Base-by-base conservation (phyloP, 1,284 basidiomycete species). In the Leccinum glutinopallens region DNA sequence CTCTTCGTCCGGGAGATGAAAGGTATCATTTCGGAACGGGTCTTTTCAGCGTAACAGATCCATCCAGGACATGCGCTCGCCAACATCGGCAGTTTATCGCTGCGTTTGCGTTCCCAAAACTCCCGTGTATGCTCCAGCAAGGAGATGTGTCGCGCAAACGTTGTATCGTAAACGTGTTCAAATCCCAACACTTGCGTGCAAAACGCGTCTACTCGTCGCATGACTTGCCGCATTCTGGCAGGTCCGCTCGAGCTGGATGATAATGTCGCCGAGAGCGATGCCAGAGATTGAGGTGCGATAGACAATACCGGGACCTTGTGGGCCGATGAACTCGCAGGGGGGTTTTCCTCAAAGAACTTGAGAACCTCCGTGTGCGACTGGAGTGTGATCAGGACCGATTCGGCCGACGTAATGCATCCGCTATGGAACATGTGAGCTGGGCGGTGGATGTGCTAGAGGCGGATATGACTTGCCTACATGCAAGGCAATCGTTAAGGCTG, bases 331-430 rank as follows among this genome's bases (percentile, higher is more conserved):
- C 76, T 69, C 60, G 74, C 68, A 43, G 79, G 72, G 1, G 83
- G 78, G 69, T 93, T 92, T 29, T 80, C 76, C 53, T 82, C 77
- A 29, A 97, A 83, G 70, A 93, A 91, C 60, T 84, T 84, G 54
- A 96, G 84, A 2, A 99, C 93, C 77, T 99, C 96, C 29, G 88
- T 87, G 74, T 98, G 96, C 15, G 94, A 97, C 78, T 99, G 97
- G 66, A 97, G 86, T n/a, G 94, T 96, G 75, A 99, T 97, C 65
- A 99, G 86, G 43, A 99, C 91, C 13, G 94, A 97, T 82, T 99
- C 97, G 41, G 97, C 97, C 58, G 96, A 97, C 2, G 97, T 99
- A 72, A 99, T 98, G 74, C 97, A 99, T 1, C 97, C 97, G 67
- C 96, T 97, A 66, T 15, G 57, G 60, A 51, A 13, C 51, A 66